Evolutionary conservation across 371 early-diverging fungal genomes (phyloP), one percentile per base, ranked within the genome.

Genomic region (Mortierella sp.): DNA sequence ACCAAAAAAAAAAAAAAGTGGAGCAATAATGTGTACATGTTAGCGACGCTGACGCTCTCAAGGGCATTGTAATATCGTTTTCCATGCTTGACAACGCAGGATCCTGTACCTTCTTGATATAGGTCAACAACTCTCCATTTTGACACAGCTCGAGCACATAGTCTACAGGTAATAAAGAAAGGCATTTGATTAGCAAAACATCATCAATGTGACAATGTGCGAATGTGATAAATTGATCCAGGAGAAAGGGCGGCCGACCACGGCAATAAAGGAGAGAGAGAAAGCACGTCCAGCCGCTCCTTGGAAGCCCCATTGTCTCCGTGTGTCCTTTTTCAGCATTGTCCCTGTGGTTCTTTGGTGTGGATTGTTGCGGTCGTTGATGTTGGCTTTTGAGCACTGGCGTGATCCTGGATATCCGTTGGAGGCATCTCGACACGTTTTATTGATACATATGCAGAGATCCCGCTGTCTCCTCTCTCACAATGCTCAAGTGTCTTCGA

Each of bases 91-190:
- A 56, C 49, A 43, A 24, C 1, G 35, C 41, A 38, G 8, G 4
- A 68, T 35, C 44, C 43, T 35, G 12, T 88, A 94, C 95, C 88
- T 91, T 91, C 83, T 91, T 89, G 77, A 97, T 91, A 60, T 92
- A 93, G 18, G 94, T 93, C 79, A 98, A 92, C 51, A 99, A 81
- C 87, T 99, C 99, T 16, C 99, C 99, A 81, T 97, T 96, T 54
- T 90, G 91, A 14, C 97, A 97, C 76, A 95, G 91, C 88, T 98
- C 98, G 72, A 98, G 88, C 55, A 97, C 97, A 88, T 97, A 97
- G 82, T 96, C 94, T 94, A 89, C 32, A 18, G 3, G 14, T 6
- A 65, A 21, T 21, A 38, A 63, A 35, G 6, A 63, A 63, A 65
- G 41, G 60, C 60, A 60, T 29, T 51, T 60, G 60, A 32, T 60